A percentile compares a stretch with the other conserved stretches of the same genome.
Evolutionary conservation across 192 early-diverging fungal species (phyloP).

Genomic region (Backusella tarrabulga): DNA sequence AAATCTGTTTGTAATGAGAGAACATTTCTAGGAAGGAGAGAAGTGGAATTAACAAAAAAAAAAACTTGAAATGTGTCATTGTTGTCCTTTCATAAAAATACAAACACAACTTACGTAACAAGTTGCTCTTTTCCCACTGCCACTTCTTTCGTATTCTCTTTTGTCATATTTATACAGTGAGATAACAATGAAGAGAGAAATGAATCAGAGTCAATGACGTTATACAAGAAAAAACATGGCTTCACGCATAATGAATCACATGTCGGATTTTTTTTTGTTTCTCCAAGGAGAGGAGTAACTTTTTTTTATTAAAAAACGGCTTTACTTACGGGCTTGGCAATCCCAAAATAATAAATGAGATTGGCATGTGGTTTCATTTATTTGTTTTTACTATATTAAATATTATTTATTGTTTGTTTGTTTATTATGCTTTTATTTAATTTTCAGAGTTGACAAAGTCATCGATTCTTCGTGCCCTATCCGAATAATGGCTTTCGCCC

Average conservation of each 20-base stretch:
- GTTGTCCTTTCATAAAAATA: background rate
- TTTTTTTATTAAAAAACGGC: background rate
- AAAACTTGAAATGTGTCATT: background rate
- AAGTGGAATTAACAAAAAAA: background rate
- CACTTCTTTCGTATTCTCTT: background rate
- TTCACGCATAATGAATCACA: background rate
- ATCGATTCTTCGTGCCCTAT: conserved; percentile 23
- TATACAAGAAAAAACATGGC: background rate
- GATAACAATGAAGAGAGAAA: background rate
- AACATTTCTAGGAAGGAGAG: conserved; percentile 24
- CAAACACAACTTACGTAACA: background rate
- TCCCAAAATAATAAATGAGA: background rate
- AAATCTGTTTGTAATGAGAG: conserved; percentile 30
- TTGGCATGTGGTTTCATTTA: background rate
- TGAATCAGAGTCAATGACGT: background rate
- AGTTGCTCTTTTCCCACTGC: background rate
- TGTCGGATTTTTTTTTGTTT: background rate
- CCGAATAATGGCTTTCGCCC: conserved; percentile 29
- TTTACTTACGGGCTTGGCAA: background rate
- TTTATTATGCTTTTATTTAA: background rate
- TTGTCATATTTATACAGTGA: background rate
- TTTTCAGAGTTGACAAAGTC: background rate
- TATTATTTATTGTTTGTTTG: background rate
- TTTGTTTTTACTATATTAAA: background rate
- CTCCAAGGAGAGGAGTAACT: background rate